These are phyloP conservation scores for Leccinum aurantiacum DNA, from an alignment of 768 basidiomycete species.

Conservation along the genomic window DNA sequence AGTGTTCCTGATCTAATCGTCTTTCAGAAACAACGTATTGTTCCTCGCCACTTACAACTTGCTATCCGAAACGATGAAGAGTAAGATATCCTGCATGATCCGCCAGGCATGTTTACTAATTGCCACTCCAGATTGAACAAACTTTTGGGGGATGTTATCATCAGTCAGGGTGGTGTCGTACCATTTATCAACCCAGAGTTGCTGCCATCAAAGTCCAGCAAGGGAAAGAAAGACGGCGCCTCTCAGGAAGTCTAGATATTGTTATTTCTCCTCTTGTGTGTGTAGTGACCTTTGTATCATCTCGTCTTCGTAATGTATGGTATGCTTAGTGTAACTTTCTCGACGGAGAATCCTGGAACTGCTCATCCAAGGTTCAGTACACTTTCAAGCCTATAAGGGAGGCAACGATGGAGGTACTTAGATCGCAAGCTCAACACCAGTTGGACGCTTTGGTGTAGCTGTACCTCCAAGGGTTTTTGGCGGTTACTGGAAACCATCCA, in stretches of 20 bases:
- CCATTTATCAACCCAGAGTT: constrained; percentile 58
- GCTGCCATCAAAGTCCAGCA: constrained; percentile 44
- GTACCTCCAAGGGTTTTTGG: too few relatives aligned
- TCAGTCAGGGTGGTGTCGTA: constrained; percentile 77
- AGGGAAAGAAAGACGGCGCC: constrained; percentile 50
- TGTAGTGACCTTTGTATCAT: constrained; percentile 21
- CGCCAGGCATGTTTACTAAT: neutral
- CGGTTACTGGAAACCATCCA: too few relatives aligned
- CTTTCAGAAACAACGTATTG: constrained; percentile 66
- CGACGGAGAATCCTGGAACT: neutral
- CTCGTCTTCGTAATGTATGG: constrained; percentile 29
- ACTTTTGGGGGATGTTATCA: constrained; percentile 61
- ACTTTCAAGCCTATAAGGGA: too few relatives aligned
- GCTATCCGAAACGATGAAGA: constrained; percentile 79
- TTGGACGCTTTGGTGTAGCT: too few relatives aligned
- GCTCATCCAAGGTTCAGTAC: too few relatives aligned
- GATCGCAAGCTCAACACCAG: too few relatives aligned
- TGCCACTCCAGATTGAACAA: constrained; percentile 46
- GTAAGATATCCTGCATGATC: constrained; percentile 33
- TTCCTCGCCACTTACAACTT: constrained; percentile 74
- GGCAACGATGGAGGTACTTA: too few relatives aligned
- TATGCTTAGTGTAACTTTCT: constrained; percentile 28
- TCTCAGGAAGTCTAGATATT: constrained; percentile 48
- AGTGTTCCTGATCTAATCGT: neutral
- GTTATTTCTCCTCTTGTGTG: neutral